Evolutionary conservation across 352 stramenopile species (phyloP).

Genomic region (Nothophytophthora sp.): DNA sequence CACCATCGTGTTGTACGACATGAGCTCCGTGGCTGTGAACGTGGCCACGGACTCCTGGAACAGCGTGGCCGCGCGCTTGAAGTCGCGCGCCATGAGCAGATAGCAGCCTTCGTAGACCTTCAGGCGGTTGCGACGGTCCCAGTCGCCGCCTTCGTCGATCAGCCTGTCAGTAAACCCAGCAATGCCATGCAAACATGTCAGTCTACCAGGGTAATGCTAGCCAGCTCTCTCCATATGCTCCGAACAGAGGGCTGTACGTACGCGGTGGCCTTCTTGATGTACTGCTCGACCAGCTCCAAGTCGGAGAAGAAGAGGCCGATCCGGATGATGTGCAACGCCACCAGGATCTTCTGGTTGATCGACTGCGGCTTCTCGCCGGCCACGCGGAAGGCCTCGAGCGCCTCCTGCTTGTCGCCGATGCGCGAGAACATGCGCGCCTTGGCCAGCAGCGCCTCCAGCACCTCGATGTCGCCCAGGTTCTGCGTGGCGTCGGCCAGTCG

Average conservation of each 20-base stretch:
- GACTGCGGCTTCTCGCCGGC: constrained; percentile 93
- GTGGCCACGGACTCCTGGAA: constrained; percentile 98
- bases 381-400: constrained; percentile 92
- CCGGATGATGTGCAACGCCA: constrained; percentile 93
- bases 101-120: constrained; percentile 98
- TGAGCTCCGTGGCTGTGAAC: constrained; percentile 98
- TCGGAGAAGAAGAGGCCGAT: constrained; percentile 90
- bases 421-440: constrained; percentile 95
- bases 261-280: constrained; percentile 89
- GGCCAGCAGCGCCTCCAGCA: constrained; percentile 94
- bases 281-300: constrained; percentile 77
- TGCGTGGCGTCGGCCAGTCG: constrained; percentile 93
- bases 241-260: constrained; percentile 23
- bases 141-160: constrained; percentile 97
- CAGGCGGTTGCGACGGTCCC: constrained; percentile 98
- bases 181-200: neutral
- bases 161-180: constrained; percentile 35
- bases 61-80: constrained; percentile 92
- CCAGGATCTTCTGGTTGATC: constrained; percentile 98
- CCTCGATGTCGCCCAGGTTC: constrained; percentile 97
- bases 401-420: constrained; percentile 91
- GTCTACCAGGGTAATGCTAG: neutral
- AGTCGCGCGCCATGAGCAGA: constrained; percentile 92
- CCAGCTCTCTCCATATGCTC: neutral
- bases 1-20: constrained; percentile 97